Evolutionary conservation across 2,329 filamentous ascomycete species (phyloP), one percentile per base, ranked within the genome.

Genomic region (Botrytis hyacinthi): DNA sequence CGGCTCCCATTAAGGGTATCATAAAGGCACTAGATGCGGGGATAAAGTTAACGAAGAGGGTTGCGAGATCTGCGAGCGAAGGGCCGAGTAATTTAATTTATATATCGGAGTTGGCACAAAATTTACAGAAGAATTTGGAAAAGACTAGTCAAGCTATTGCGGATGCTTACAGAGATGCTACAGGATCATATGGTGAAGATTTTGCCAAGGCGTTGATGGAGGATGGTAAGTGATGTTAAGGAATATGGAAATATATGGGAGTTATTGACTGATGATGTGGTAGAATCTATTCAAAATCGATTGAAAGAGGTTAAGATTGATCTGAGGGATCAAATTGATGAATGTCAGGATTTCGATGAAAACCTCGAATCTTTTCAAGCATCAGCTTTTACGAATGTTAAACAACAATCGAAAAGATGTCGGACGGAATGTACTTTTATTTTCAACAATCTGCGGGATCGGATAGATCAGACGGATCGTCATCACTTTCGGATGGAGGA

Each of bases 251-350:
- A 20, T 61, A 37, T 48, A 37, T 18, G 40, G 35, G 57, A 32
- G 22, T 26, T 71, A 35, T 69, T 71, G 61, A 73, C 67, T 76
- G 62, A 76, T 48, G 44, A 14, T 22, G 26, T 40, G 72, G 6
- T 66, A 80, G 79, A 76, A 73, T 59, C 73, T n/a, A 77, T 78
- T 37, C 74, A 75, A 60, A 75, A 71, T 51, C 74, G 72, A 62
- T 72, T 80, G 32, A 80, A 79, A 62, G 74, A 79, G 51, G 69
- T 80, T 14, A 77, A 76, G 57, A 78, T 77, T 65, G 78, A 78
- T 48, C 65, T 80, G 1, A 76, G 78, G 29, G 79, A 80, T 57
- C 77, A 76, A 62, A 78, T 80, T 46, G 76, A 79, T 70, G 76
- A 76, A 37, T 78, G 76, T 54, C 73, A 77, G 48, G 78, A 78